Conservation (phyloP, 2,329 filamentous ascomycete genomes). For the Fusarium pseudograminearum region DNA sequence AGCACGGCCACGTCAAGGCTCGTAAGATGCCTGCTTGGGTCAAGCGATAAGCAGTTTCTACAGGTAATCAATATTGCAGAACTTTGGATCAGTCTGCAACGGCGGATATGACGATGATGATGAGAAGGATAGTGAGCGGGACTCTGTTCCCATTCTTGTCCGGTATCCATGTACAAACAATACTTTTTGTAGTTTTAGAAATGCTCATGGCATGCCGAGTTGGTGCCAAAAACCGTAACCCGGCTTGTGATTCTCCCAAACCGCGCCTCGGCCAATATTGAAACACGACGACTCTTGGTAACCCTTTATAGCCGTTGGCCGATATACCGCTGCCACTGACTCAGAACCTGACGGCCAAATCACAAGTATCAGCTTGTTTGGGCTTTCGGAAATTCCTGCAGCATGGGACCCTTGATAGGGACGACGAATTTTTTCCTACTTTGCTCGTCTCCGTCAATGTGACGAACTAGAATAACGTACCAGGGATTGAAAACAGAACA, state of each 20-base stretch:
- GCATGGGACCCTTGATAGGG: constrained; percentile 38
- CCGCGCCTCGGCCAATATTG: constrained; percentile 6
- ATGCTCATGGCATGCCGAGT: constrained; percentile 28
- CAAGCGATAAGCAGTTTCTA: constrained; percentile 70
- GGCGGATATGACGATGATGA: constrained; percentile 35
- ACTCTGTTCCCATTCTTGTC: constrained; percentile 24
- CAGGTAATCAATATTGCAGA: constrained; percentile 22
- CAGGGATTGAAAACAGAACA: constrained; percentile 16
- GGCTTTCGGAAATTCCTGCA: constrained; percentile 19
- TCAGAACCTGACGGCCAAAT: constrained; percentile 12
- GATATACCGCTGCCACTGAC: constrained; percentile 5
- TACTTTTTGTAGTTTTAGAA: constrained; percentile 48
- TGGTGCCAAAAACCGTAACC: constrained; percentile 22
- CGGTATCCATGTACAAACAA: constrained; percentile 46
- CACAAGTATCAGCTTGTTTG: constrained; percentile 6
- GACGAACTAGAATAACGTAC: constrained; percentile 7
- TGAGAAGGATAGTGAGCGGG: constrained; percentile 37
- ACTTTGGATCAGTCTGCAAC: constrained; percentile 29
- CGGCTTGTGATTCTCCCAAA: constrained; percentile 16
- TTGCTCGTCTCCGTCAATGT: constrained; percentile 4
- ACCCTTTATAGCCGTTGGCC: neutral
- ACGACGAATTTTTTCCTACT: constrained; percentile 15
- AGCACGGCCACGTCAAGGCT: constrained; percentile 94
- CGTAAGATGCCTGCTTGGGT: constrained; percentile 99
- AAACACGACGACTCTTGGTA: neutral